Conservation (phyloP, 2,329 filamentous ascomycete species). For the Alternaria ethzedia region DNA sequence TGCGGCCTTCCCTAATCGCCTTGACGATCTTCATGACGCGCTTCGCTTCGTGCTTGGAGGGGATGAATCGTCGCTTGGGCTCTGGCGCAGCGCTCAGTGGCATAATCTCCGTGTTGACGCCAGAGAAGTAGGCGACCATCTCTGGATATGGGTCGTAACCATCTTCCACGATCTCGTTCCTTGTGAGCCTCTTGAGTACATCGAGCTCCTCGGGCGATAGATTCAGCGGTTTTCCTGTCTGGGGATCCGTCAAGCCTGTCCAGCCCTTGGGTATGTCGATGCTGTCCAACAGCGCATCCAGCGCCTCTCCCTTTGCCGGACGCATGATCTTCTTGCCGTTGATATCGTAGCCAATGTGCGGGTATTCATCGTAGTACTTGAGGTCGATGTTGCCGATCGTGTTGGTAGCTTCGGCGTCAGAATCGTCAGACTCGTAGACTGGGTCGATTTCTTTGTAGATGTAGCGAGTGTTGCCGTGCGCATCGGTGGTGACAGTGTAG, state of each 20-base stretch:
- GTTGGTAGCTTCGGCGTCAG: constrained; percentile 80
- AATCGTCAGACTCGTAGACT: constrained; percentile 94
- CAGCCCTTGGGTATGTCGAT: constrained; percentile 97
- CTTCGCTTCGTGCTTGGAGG: constrained; percentile 96
- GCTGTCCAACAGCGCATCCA: constrained; percentile 92
- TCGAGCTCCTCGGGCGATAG: constrained; percentile 88
- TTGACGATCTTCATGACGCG: constrained; percentile 96
- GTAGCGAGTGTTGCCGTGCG: constrained; percentile 89
- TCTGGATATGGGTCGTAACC: constrained; percentile 93
- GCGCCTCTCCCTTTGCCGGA: constrained; percentile 88
- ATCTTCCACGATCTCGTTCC: constrained; percentile 85
- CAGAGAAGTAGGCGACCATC: constrained; percentile 92
- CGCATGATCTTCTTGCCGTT: constrained; percentile 98
- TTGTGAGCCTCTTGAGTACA: constrained; percentile 84
- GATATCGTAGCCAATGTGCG: constrained; percentile 98
- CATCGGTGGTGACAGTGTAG: constrained; percentile 73
- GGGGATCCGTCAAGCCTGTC: constrained; percentile 93
- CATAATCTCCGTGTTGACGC: constrained; percentile 83
- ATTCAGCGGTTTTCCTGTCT: constrained; percentile 90
- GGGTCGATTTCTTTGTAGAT: constrained; percentile 94
- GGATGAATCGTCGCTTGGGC: constrained; percentile 92
- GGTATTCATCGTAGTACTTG: constrained; percentile 95
- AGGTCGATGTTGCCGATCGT: constrained; percentile 95
- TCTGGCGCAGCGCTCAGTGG: constrained; percentile 93
- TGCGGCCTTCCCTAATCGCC: constrained; percentile 91